These are phyloP conservation scores for Lyophyllum decastes DNA, from an alignment of 768 basidiomycete species.

Conservation along the genomic window DNA sequence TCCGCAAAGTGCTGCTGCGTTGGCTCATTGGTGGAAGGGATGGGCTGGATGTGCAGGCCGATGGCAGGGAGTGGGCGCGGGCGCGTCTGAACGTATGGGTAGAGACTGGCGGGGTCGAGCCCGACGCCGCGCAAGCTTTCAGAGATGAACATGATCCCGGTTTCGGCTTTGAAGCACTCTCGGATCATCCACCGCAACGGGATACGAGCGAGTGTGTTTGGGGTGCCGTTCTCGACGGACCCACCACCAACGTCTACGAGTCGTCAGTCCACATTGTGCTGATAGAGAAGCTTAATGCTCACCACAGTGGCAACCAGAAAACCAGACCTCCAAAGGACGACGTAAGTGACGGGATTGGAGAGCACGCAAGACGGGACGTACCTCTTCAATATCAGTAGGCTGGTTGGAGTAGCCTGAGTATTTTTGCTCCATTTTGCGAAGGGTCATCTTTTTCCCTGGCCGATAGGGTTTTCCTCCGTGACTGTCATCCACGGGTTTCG, in stretches of 20 bases:
- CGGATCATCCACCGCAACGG: constrained; percentile 74
- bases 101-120: constrained; percentile 48
- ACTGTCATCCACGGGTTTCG: no score
- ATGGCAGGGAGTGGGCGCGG: constrained; percentile 33
- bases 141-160: constrained; percentile 62
- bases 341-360: no score
- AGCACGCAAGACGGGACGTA: no score
- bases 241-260: constrained; percentile 32
- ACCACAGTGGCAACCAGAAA: constrained; percentile 42
- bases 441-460: constrained; percentile 2
- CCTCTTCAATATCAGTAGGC: constrained; percentile 40
- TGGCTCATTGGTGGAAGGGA: constrained; percentile 12
- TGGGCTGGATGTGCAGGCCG: constrained; percentile 24
- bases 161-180: constrained; percentile 60
- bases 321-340: constrained; percentile 53
- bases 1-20: constrained; percentile 9
- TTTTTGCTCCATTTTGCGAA: constrained; percentile 26
- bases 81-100: constrained; percentile 38
- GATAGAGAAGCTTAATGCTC: constrained; percentile 1
- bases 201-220: constrained; percentile 52
- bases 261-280: not conserved
- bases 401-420: constrained; percentile 17
- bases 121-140: constrained; percentile 48
- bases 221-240: constrained; percentile 40
- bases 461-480: no score